These are phyloP conservation scores for Solanum etuberosum DNA, from an alignment of 257 asterid species.

Conservation along the genomic window DNA sequence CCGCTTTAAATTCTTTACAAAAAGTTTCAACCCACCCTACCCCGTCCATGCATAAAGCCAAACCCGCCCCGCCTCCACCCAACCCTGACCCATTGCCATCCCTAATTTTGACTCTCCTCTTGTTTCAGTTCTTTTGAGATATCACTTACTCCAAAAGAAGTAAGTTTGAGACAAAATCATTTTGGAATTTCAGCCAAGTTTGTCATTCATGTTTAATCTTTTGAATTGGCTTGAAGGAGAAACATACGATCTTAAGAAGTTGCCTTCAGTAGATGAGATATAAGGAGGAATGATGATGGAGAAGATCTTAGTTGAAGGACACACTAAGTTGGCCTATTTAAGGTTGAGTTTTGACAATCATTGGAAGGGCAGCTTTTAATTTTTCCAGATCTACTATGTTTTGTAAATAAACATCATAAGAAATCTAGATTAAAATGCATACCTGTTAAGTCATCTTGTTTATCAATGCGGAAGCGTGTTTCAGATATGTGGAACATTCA, in stretches of 20 bases:
- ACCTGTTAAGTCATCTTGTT: not conserved
- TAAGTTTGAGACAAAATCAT: no score
- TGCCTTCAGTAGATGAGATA: not conserved
- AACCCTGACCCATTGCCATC: not conserved
- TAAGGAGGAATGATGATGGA: not conserved
- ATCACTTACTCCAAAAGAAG: no score
- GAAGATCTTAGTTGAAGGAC: slow-evolving; percentile 4
- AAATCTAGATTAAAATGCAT: not conserved
- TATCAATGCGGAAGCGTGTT: not conserved
- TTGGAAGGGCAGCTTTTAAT: not conserved
- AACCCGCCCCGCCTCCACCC: not conserved
- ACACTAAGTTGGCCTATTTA: not conserved
- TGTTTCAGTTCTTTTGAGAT: no score
- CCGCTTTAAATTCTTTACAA: not conserved
- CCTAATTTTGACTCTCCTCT: not conserved
- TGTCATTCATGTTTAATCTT: slow-evolving; percentile 4
- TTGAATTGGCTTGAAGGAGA: slow-evolving; percentile 1
- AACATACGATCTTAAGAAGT: not conserved
- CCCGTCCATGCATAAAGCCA: not conserved
- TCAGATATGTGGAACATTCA: not conserved
- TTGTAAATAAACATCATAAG: not conserved
- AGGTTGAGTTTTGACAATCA: not conserved
- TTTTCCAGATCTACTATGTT: not conserved
- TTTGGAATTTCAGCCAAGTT: not conserved
- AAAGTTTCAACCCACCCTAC: not conserved